phyloP scores from a whole-genome alignment of 2,329 filamentous ascomycete genomes.

The Alternaria dauci region DNA sequence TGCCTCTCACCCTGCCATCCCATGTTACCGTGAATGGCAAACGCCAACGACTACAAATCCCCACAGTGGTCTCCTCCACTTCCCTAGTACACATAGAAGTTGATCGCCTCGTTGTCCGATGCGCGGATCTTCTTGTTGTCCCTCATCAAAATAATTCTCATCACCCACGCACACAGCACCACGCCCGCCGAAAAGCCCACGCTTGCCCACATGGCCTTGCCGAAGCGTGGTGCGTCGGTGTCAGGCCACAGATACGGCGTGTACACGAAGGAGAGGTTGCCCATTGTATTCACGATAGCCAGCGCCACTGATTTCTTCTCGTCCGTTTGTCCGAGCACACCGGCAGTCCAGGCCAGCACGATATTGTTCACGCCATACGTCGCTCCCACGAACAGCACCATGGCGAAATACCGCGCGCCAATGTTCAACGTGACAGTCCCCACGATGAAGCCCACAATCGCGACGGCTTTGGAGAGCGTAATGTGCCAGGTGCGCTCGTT shows the following conservation, averaged over 20 bases:
- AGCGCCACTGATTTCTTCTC: conserved; percentile 54
- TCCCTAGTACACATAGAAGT: conserved; percentile 27
- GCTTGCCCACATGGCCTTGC: conserved; percentile 29
- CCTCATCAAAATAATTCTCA: conserved; percentile 22
- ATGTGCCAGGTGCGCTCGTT: conserved; percentile 49
- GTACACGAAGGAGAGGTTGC: conserved; percentile 52
- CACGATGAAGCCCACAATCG: conserved; percentile 44
- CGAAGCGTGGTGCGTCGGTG: conserved; percentile 27
- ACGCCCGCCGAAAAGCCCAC: conserved; percentile 30
- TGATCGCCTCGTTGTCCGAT: conserved; percentile 19
- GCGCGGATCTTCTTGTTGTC: conserved; percentile 30
- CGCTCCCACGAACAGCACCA: conserved; percentile 44
- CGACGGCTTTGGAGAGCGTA: conserved; percentile 33
- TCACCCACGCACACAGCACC: conserved; percentile 18
- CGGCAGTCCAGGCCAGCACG: conserved; percentile 52
- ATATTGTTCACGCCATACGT: conserved; percentile 45
- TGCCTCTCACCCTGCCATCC: not conserved
- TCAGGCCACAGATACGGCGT: conserved; percentile 39
- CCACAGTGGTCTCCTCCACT: not conserved
- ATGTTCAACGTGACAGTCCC: conserved; percentile 35
- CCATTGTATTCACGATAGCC: conserved; percentile 53
- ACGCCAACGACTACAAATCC: not conserved
- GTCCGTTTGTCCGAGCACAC: conserved; percentile 50
- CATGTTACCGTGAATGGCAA: not conserved
- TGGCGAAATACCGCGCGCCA: conserved; percentile 43